Base-by-base conservation (phyloP, 441 rosid species). In the Aleurites moluccanus region DNA sequence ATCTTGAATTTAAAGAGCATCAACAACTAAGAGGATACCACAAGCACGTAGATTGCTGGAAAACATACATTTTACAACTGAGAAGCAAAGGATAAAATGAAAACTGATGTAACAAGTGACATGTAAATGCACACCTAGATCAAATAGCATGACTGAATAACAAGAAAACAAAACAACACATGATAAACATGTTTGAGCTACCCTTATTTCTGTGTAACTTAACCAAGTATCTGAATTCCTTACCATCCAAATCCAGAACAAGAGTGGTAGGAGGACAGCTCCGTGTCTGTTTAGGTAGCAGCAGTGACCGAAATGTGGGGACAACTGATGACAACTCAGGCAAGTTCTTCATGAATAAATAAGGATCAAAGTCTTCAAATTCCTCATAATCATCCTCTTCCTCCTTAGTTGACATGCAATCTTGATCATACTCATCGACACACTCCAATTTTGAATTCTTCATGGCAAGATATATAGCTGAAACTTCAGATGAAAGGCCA, bases 231-330 rank as follows among this genome's bases (percentile, higher is more conserved):
- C 30, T 23, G 73, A 40, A 55, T 21, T 77, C 49, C 84, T 85
- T 82, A 92, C 99, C 99, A 72, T 96, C 99, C 77, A 96, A 90
- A 81, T 96, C 99, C 77, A 96, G 82, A 78, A 96, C 99, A 52
- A 96, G 97, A 70, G 98, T 90, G 59, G 90, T 91, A 65, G 91
- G 84, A 64, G 98, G 99, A 75, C 99, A 96, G 85, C 99, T 92
- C 74, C 99, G 90, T 18, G 99, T 96, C 85, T 91, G 98, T 83
- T 87, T 94, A 59, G 98, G 99, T 62, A 96, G 91, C 78, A 96
- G 84, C 77, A 89, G 75, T 3, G 88, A 95, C 73, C 98, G 93
- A 78, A 96, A 91, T 63, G 94, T 88, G n/a, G 99, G 97, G 64
- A 91, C 92, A 73, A 96, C 95, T 11, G 98, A 85, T 52, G 98